Conservation (phyloP, 2,329 filamentous ascomycete genomes). For the Daldinia eschscholtzii region DNA sequence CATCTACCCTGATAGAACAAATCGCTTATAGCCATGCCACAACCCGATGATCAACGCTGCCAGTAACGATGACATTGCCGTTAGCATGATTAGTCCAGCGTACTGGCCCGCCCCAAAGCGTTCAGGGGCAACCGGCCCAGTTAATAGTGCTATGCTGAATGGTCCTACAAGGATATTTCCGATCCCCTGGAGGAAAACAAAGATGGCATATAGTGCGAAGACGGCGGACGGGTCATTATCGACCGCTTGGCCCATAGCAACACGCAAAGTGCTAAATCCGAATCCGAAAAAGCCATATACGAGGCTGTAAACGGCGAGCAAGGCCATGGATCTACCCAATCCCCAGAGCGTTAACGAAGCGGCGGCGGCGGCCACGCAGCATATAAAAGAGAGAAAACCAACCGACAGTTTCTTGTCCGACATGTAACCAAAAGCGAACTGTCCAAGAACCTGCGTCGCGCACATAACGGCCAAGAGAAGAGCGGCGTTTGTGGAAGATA, state of each 20-base stretch:
- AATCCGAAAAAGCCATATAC: conserved; percentile 24
- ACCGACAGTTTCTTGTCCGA: conserved; percentile 23
- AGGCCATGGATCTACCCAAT: conserved; percentile 8
- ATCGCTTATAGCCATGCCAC: too few relatives aligned
- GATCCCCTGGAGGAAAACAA: conserved; percentile 17
- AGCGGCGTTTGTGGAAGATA: conserved; percentile 8
- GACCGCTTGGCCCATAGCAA: conserved; percentile 22
- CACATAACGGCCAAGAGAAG: conserved; percentile 18
- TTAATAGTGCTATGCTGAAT: conserved; percentile 14
- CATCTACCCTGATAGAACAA: too few relatives aligned
- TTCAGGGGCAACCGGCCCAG: conserved; percentile 10
- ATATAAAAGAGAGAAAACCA: conserved; percentile 12
- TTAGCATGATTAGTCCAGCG: conserved; percentile 19
- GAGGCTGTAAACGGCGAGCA: conserved; percentile 19
- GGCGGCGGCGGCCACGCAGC: conserved; percentile 8
- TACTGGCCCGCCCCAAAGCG: conserved; percentile 15
- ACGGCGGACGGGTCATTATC: conserved; percentile 20
- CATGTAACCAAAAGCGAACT: conserved; percentile 21
- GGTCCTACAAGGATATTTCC: conserved; percentile 17
- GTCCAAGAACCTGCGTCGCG: conserved; percentile 20
- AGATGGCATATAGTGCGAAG: conserved; percentile 18
- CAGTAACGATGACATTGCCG: conserved; percentile 17
- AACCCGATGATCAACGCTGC: conserved; percentile 15
- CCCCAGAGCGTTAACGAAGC: conserved; percentile 19
- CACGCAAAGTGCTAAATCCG: conserved; percentile 20